Evolutionary conservation across 768 basidiomycete species (phyloP).

Genomic region (Mycena indigotica): DNA sequence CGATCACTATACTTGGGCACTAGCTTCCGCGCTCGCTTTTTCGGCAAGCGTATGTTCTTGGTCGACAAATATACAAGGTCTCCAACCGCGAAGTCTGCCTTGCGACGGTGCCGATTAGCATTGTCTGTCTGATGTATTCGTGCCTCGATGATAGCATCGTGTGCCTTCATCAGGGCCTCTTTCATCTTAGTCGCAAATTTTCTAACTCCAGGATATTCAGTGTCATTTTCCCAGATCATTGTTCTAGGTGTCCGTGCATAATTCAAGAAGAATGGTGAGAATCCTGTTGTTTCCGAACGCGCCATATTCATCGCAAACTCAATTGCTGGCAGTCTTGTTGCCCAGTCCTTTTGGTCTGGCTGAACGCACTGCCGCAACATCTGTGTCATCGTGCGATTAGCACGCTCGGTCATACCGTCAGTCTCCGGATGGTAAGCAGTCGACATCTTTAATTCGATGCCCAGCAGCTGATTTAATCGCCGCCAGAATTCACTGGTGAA

Average conservation of each 20-base stretch:
- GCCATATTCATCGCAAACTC: slow-evolving; percentile 13
- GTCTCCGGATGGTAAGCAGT: slow-evolving; percentile 8
- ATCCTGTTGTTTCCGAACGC: slow-evolving; percentile 26
- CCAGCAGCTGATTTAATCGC: background rate
- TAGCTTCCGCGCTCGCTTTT: slow-evolving; percentile 34
- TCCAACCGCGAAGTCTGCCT: slow-evolving; percentile 23
- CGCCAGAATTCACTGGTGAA: slow-evolving; percentile 1
- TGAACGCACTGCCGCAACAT: slow-evolving; percentile 2
- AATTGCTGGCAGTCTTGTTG: slow-evolving; percentile 1
- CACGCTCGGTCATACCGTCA: slow-evolving; percentile 3
- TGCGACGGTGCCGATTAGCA: slow-evolving; percentile 25
- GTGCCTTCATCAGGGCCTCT: slow-evolving; percentile 25
- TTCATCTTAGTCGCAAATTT: slow-evolving; percentile 16
- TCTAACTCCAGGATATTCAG: slow-evolving; percentile 10
- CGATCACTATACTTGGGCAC: slow-evolving; percentile 33
- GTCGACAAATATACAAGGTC: slow-evolving; percentile 31
- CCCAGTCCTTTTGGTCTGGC: slow-evolving; percentile 6
- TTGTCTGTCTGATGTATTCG: slow-evolving; percentile 27
- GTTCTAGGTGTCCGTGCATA: slow-evolving; percentile 22
- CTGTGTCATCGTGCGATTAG: slow-evolving; percentile 3
- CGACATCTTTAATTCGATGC: slow-evolving; percentile 2
- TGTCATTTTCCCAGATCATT: slow-evolving; percentile 20
- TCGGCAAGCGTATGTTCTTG: slow-evolving; percentile 24
- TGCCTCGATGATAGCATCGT: slow-evolving; percentile 30
- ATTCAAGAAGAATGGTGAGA: slow-evolving; percentile 30